Conservation (phyloP, 345 rosid species). For the Chamaenerion angustifolium region DNA sequence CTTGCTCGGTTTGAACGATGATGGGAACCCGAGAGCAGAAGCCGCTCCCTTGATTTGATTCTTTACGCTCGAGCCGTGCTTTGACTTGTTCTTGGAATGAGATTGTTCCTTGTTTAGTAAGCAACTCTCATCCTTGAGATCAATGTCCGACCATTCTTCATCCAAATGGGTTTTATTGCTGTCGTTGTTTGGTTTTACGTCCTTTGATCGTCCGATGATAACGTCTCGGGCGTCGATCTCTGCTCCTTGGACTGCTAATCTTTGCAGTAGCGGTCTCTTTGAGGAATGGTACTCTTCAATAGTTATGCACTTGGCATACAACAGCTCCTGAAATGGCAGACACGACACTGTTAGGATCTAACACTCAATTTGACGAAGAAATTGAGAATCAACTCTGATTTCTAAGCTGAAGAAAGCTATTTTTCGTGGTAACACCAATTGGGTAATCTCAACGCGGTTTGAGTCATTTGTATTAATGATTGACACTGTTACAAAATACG, state of each 20-base stretch:
- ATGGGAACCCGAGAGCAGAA: constrained; percentile 31
- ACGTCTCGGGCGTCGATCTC: constrained; percentile 54
- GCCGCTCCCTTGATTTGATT: constrained; percentile 62
- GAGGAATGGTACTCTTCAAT: constrained; percentile 59
- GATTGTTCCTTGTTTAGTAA: constrained; percentile 14
- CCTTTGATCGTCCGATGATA: constrained; percentile 18
- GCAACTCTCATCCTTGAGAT: constrained; percentile 45
- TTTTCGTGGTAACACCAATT: too few species aligned
- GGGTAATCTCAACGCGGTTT: too few species aligned
- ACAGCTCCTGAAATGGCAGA: constrained; percentile 30
- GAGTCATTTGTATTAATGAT: too few species aligned
- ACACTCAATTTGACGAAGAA: too few species aligned
- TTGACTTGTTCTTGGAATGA: constrained; percentile 24
- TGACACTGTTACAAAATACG: too few species aligned
- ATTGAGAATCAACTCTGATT: too few species aligned
- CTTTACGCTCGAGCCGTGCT: constrained; percentile 21
- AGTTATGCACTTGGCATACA: constrained; percentile 57
- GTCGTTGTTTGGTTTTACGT: constrained; percentile 13
- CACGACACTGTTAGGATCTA: too few species aligned
- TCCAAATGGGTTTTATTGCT: constrained; percentile 10
- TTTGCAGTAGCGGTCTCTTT: constrained; percentile 58
- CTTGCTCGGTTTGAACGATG: constrained; percentile 28
- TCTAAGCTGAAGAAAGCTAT: too few species aligned
- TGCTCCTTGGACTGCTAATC: constrained; percentile 59
- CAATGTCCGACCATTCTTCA: constrained; percentile 64